Evolutionary conservation across 768 basidiomycete genomes (phyloP).

Genomic region (Calocybe gangraenosa): DNA sequence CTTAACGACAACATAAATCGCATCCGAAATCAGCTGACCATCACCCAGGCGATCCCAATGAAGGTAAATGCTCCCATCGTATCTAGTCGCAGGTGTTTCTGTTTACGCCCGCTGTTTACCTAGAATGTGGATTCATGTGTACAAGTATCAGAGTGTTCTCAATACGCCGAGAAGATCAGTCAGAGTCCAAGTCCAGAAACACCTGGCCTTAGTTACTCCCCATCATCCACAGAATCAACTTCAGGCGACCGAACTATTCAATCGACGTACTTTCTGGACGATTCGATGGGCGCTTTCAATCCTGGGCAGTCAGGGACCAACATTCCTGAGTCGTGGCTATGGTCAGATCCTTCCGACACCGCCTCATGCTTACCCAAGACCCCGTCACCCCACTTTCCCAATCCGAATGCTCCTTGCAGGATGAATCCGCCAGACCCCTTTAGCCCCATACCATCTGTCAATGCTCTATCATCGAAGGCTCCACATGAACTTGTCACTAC

Average conservation of each 20-base stretch:
- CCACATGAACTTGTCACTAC: background rate
- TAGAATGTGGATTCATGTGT: constrained; percentile 3
- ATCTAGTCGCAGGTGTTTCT: background rate
- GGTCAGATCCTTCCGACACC: constrained; percentile 15
- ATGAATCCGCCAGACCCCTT: constrained; percentile 5
- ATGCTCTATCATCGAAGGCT: constrained; percentile 1
- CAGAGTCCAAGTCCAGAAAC: constrained; percentile 46
- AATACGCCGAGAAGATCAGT: constrained; percentile 14
- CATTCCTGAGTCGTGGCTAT: constrained; percentile 21
- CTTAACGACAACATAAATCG: too few relatives aligned
- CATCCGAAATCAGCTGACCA: too few relatives aligned
- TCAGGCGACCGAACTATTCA: constrained; percentile 54
- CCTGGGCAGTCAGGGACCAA: constrained; percentile 8
- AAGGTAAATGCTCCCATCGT: constrained; percentile 3
- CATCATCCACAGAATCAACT: constrained; percentile 54
- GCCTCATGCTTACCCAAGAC: background rate
- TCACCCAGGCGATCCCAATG: background rate
- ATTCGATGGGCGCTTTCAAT: constrained; percentile 22
- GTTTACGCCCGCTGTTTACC: background rate
- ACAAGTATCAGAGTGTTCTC: constrained; percentile 1
- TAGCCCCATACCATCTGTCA: background rate
- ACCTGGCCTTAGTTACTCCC: constrained; percentile 55
- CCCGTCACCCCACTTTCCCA: background rate
- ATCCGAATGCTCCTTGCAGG: constrained; percentile 2
- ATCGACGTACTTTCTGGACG: constrained; percentile 50